A percentile compares a stretch with the other conserved stretches of the same genome.
These are phyloP conservation scores for Cyberlindnera galapagoensis DNA, from an alignment of 805 yeast species.

Conservation along the genomic window DNA sequence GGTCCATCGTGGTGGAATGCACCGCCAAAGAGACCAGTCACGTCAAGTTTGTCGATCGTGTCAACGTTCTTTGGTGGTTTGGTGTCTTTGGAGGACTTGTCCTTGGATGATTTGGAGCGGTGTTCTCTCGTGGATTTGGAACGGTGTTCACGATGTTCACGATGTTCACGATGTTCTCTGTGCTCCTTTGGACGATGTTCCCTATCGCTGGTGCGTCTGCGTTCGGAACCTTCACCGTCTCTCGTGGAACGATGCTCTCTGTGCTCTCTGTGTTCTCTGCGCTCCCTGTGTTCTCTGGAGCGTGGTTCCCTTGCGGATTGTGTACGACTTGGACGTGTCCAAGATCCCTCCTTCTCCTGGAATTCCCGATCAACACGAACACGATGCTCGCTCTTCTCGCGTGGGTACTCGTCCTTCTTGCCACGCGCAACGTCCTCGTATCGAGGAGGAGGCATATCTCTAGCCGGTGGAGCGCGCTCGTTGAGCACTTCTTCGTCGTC, in stretches of 20 bases:
- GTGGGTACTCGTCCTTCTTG: constrained; percentile 41
- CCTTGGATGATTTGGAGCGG: constrained; percentile 12
- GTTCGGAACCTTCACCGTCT: constrained; percentile 1
- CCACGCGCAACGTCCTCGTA: constrained; percentile 63
- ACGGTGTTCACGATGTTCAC: constrained; percentile 9
- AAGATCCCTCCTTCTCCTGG: constrained; percentile 4
- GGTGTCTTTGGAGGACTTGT: constrained; percentile 28
- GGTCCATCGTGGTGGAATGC: constrained; percentile 99
- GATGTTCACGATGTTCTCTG: constrained; percentile 4
- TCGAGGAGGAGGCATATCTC: constrained; percentile 45
- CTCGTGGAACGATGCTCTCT: constrained; percentile 1
- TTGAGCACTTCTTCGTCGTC: constrained; percentile 32
- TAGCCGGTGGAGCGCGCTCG: constrained; percentile 20
- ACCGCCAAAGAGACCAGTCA: constrained; percentile 89
- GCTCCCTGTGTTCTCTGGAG: constrained; percentile 7
- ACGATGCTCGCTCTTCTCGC: constrained; percentile 34
- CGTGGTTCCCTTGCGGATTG: background rate
- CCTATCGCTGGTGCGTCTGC: constrained; percentile 5
- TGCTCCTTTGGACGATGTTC: constrained; percentile 1
- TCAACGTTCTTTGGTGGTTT: constrained; percentile 71
- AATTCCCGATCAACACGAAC: constrained; percentile 15
- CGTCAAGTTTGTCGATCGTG: constrained; percentile 92
- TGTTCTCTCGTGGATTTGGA: constrained; percentile 2
- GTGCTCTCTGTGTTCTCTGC: constrained; percentile 15
- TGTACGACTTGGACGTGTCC: no score